Conservation (phyloP, 2,329 filamentous ascomycete genomes). For the Chaetomium globosum region DNA sequence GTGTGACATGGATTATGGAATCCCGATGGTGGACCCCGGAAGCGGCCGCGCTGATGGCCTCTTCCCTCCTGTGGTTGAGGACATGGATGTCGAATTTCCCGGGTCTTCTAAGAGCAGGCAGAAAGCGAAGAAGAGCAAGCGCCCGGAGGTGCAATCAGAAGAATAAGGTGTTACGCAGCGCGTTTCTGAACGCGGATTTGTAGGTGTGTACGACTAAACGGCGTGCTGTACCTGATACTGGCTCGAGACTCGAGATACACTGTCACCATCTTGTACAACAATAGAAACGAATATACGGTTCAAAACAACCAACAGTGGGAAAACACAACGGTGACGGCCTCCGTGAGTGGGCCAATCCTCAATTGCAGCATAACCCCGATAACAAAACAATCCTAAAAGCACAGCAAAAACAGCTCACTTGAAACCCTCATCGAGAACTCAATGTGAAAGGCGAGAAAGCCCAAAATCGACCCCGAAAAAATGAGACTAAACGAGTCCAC, state of each 20-base stretch:
- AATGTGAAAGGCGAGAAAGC: not conserved
- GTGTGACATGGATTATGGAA: constrained; percentile 71
- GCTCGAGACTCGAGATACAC: constrained; percentile 14
- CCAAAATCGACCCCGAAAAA: not conserved
- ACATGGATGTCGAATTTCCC: constrained; percentile 32
- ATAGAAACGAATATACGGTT: constrained; percentile 8
- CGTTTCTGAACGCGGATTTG: not conserved
- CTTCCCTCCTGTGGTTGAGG: constrained; percentile 56
- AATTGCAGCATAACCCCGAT: constrained; percentile 24
- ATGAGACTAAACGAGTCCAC: constrained; percentile 36
- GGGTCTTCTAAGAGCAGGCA: not conserved
- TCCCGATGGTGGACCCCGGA: constrained; percentile 41
- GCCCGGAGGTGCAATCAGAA: constrained; percentile 39
- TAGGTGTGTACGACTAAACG: constrained; percentile 22
- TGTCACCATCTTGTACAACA: constrained; percentile 17
- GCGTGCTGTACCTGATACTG: not conserved
- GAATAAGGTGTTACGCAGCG: not conserved
- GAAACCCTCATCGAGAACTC: not conserved
- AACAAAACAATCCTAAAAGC: not conserved
- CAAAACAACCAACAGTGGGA: not conserved
- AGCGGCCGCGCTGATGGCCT: constrained; percentile 48
- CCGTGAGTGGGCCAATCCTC: not conserved
- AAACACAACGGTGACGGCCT: not conserved
- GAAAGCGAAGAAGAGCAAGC: constrained; percentile 27
- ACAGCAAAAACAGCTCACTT: constrained; percentile 5